These are phyloP conservation scores for Helianthus tuberosus DNA, from an alignment of 129 eudicot species.

Conservation along the genomic window DNA sequence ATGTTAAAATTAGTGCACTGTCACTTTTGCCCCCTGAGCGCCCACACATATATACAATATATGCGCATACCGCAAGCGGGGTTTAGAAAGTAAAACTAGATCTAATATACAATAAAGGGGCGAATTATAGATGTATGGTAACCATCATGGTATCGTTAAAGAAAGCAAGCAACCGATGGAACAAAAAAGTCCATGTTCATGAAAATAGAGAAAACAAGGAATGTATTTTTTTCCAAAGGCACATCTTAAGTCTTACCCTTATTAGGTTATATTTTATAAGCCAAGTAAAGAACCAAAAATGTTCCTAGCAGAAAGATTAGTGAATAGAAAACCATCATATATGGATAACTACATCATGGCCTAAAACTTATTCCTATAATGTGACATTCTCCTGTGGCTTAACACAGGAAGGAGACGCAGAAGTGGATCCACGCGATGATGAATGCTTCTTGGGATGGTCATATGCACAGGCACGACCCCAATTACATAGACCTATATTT, in stretches of 20 bases:
- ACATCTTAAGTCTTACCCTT: background rate
- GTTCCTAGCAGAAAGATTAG: conserved; percentile 5
- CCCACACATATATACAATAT: too few relatives aligned
- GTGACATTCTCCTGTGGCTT: conserved; percentile 21
- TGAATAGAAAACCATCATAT: conserved; percentile 6
- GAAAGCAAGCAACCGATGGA: background rate
- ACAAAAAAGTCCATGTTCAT: too few relatives aligned
- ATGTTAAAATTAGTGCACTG: too few relatives aligned
- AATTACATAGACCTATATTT: conserved; percentile 44
- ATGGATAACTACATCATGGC: conserved; percentile 16
- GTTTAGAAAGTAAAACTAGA: too few relatives aligned
- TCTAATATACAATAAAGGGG: too few relatives aligned
- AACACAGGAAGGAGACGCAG: conserved; percentile 21
- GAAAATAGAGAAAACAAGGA: too few relatives aligned
- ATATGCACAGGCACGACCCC: conserved; percentile 42
- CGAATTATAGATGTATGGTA: too few relatives aligned
- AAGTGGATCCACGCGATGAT: conserved; percentile 24
- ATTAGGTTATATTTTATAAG: conserved; percentile 18
- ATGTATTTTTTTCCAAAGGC: background rate
- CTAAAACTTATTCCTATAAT: conserved; percentile 15
- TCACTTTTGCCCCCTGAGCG: too few relatives aligned
- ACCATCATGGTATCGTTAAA: too few relatives aligned
- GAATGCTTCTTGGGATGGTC: conserved; percentile 42
- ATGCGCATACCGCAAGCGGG: too few relatives aligned
- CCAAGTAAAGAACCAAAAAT: conserved; percentile 1